Base-by-base conservation (phyloP, 202 grass and related monocot genomes). In the Miscanthus sacchariflorus region DNA sequence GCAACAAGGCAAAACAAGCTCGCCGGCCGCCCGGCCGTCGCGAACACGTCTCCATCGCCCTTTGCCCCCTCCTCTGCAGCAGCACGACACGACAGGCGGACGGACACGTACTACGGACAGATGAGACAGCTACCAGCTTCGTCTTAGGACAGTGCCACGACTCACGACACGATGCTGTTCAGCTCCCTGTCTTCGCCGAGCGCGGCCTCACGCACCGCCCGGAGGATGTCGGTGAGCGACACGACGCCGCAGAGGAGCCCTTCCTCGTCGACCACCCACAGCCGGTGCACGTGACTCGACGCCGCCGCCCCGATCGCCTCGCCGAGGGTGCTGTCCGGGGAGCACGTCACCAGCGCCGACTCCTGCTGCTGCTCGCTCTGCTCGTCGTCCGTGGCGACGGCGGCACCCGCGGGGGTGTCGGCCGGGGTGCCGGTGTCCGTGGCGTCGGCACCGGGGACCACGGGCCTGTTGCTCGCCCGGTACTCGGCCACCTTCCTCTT, bases 201-300 rank as follows among this genome's bases (percentile, higher is more conserved):
- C 4, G 91, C 93, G 18, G 92, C 75, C 40, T 94, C 90, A 84
- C 96, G 81, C 18, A 90, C 81, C 0, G 68, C 90, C 48, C 83
- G 78, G 79, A 98, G 83, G 65, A 94, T 65, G 83, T 95, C 92
- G 0, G 93, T 91, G 7, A 98, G 82, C 19, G 96, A 91, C 72
- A 98, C 79, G 25, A 98, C 61, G 11, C 96, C 96, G 0, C 63
- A 8, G 25, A 94, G 81, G 3, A 83, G 1, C 5, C 82, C 87
- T 6, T 90, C 75, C 0, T 70, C 63, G 66, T 94, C 87, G 0
- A 94, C 90, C 7, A 90, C 93, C 96, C 93, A 98, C 71, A 98
- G 84, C 30, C 90, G 91, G 85, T 98, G 93, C 38, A 98, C 93
- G 58, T 94, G 92, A 61, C 72, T 87, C 25, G 65, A 18, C 63